Conservation (phyloP, 805 yeast species). For the Yarrowia keelungensis region DNA sequence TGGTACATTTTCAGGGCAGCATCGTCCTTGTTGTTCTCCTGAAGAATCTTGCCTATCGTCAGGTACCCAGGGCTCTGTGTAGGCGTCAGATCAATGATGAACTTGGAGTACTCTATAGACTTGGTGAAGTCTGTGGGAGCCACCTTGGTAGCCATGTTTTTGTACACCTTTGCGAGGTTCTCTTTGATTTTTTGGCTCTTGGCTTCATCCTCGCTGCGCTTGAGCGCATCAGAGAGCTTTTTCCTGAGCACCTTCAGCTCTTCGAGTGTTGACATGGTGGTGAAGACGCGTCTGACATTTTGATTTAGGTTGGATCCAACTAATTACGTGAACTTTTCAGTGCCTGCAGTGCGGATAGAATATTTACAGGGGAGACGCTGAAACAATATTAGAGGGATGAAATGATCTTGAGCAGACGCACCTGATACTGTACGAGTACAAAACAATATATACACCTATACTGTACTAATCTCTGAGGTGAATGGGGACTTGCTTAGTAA, state of each 20-base stretch:
- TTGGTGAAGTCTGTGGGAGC: slow-evolving; percentile 19
- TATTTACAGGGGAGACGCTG: no score
- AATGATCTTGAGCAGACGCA: no score
- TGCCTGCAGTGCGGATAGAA: no score
- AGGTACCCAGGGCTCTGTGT: slow-evolving; percentile 21
- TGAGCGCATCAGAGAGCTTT: slow-evolving; percentile 30
- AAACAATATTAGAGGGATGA: no score
- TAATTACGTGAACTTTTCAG: no score
- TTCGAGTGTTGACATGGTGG: slow-evolving; percentile 25
- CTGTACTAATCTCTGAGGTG: no score
- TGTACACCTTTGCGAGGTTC: slow-evolving; percentile 26
- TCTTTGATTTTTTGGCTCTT: slow-evolving; percentile 15
- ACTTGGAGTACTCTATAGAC: slow-evolving; percentile 26
- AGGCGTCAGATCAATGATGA: slow-evolving; percentile 16
- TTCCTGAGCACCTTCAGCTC: slow-evolving; percentile 18
- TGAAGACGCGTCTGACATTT: slow-evolving; percentile 14
- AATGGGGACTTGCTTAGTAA: no score
- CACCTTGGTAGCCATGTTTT: slow-evolving; percentile 15
- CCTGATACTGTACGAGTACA: no score
- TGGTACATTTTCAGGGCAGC: slow-evolving; percentile 31
- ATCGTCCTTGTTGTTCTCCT: slow-evolving; percentile 33
- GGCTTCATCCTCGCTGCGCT: background rate
- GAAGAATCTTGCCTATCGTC: slow-evolving; percentile 24
- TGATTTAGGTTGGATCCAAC: no score
- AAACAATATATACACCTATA: no score